These are phyloP conservation scores for Limonium bicolor DNA, from an alignment of 148 eudicot species.

Conservation along the genomic window DNA sequence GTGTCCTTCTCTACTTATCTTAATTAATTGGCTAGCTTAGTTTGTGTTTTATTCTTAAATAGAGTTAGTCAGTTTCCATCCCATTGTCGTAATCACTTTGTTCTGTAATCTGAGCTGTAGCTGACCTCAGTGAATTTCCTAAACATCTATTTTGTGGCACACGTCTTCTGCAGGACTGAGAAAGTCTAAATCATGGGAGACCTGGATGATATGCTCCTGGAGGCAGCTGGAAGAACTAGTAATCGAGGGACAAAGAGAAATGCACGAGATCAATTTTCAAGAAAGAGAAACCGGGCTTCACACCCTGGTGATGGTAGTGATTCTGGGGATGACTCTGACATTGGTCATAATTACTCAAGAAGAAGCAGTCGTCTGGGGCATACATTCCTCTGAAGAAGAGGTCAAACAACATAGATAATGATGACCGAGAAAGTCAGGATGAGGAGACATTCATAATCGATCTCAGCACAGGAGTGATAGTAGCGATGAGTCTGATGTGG, in stretches of 20 bases:
- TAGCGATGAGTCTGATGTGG: constrained; percentile 40
- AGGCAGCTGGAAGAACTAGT: constrained; percentile 82
- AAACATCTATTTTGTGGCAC: too few relatives aligned
- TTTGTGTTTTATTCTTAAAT: too few relatives aligned
- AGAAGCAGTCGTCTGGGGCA: constrained; percentile 46
- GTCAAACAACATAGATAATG: constrained; percentile 51
- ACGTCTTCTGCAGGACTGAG: too few relatives aligned
- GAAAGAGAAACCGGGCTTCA: too few relatives aligned
- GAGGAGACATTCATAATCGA: constrained; percentile 14
- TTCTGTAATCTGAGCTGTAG: too few relatives aligned
- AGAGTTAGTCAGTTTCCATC: too few relatives aligned
- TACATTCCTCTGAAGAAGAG: constrained; percentile 81
- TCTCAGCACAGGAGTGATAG: constrained; percentile 32
- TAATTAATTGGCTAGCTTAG: too few relatives aligned
- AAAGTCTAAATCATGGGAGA: too few relatives aligned
- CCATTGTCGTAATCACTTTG: too few relatives aligned
- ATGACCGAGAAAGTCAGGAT: constrained; percentile 25
- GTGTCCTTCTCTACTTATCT: too few relatives aligned
- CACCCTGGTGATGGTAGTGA: constrained; percentile 71
- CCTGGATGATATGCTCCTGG: constrained; percentile 67
- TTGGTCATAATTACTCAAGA: constrained; percentile 31
- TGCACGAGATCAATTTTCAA: constrained; percentile 34
- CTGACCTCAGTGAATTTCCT: too few relatives aligned
- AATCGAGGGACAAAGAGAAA: constrained; percentile 31
- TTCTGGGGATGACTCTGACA: constrained; percentile 61